Base-by-base conservation (phyloP, 106 monocot genomes). In the Dendrobium huoshanense region DNA sequence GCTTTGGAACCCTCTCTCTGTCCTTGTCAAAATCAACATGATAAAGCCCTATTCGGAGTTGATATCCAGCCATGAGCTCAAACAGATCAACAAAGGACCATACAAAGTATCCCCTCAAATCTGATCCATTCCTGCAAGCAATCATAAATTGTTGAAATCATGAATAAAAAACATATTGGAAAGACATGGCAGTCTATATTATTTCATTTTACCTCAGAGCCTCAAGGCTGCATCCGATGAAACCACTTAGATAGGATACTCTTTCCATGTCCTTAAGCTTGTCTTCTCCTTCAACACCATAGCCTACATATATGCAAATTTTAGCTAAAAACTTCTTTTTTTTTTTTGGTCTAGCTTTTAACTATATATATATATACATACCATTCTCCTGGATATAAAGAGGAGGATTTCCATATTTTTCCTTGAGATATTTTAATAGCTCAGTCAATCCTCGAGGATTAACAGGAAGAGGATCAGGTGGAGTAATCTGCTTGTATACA, bases 51-150 rank as follows among this genome's bases (percentile, higher is more conserved):
- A 73, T 83, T 10, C 54, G 67, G 6, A 59, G 9, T 75, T 41
- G 16, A 59, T 83, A 83, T 37, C 88, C 88, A 41, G 29, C 8
- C 11, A 75, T 17, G 7, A 85, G 41, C 78, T 88, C 88, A 65
- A 83, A 85, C 3, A 80, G 42, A 81, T 88, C 88, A 47, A 88
- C 9, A 48, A 88, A 85, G 7, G 88, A 88, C 88, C 88, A 88
- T 10, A 75, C 48, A 55, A 85, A 85, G 29, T 88, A 88, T n/a
- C 88, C 85, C 78, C 61, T 83, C 6, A 59, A 16, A 65, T 85
- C 85, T 67, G 85, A 80, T 13, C 88, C 88, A 65, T 83, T 82
- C 77, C 88, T 88, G 85, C 25, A 80, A 68, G 8, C 19, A 76
- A 76, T 47, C 2, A 11, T 16, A 8, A 17, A 3, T 3, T 0